Evolutionary conservation across 768 basidiomycete genomes (phyloP), one percentile per base, ranked within the genome.

Genomic region (Tricholomella constricta): DNA sequence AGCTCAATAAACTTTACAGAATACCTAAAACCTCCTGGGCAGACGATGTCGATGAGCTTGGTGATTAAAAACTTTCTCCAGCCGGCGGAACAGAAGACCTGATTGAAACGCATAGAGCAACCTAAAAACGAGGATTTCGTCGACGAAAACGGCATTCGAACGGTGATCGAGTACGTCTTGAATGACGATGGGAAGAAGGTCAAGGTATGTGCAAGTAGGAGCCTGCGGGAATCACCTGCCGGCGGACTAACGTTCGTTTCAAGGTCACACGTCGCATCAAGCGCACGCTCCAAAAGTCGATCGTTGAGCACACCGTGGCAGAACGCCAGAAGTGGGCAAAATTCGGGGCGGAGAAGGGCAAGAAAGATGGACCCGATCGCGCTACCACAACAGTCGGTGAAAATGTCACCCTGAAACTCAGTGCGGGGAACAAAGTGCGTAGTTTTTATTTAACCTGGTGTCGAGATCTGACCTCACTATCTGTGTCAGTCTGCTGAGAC

Each of bases 171-270:
- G 65, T 94, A 89, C 69, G 77, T 78, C 23, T 69, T 89, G 47
- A 94, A 98, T 61, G 96, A 98, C 29, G 88, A 95, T 25, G 96
- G 94, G 6, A 93, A 94, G 74, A 94, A 90, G 68, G 84, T 98
- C 68, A 99, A 98, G 78, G 94, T 91, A 58, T 35, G 76, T 49
- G 15, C 23, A 14, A 54, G 19, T 44, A 22, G 44, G 42, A 9
- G n/a, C 11, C 7, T 27, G 26, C 10, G 6, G 5, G 26, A 14
- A 43, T 27, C 26, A 26, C 17, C 10, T 15, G 15, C 26, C 7
- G 42, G 27, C 2, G 10, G 1, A 43, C 12, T n/a, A 17, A n/a
- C 42, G 12, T 37, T 19, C n/a, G n/a, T n/a, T n/a, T n/a, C 11
- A 57, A 95, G 93, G 85, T 94, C 52, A 97, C 90, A 15, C 84